These are phyloP conservation scores for Candida methanosorbosa DNA, from an alignment of 805 yeast genomes.

Conservation along the genomic window DNA sequence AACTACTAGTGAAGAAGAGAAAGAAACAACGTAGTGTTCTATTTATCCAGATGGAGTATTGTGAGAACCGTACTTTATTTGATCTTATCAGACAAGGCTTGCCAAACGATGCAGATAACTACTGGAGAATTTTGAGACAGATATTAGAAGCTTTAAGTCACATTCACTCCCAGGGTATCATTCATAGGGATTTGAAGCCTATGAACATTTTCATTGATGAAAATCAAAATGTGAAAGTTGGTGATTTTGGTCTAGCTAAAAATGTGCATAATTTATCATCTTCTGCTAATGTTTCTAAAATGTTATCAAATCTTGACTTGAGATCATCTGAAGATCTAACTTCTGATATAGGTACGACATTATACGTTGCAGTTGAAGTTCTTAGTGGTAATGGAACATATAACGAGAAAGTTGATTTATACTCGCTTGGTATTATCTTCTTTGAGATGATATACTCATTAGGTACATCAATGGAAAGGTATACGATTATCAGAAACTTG, in stretches of 20 bases:
- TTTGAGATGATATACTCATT: constrained; percentile 89
- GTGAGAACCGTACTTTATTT: constrained; percentile 85
- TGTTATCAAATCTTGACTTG: constrained; percentile 7
- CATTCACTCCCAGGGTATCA: constrained; percentile 88
- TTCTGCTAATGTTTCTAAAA: constrained; percentile 17
- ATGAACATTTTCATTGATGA: constrained; percentile 93
- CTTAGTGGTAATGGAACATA: constrained; percentile 65
- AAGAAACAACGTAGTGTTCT: constrained; percentile 51
- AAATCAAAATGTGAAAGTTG: constrained; percentile 81
- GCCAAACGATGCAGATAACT: constrained; percentile 62
- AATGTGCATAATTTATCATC: constrained; percentile 52
- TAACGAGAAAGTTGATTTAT: constrained; percentile 92
- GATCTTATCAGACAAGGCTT: constrained; percentile 78
- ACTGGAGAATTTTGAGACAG: constrained; percentile 86
- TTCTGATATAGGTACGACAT: constrained; percentile 87
- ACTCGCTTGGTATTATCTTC: constrained; percentile 87
- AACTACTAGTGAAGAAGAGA: constrained; percentile 3
- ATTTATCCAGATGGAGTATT: constrained; percentile 97
- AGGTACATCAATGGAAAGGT: constrained; percentile 92
- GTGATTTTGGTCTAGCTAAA: constrained; percentile 96
- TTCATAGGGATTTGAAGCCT: constrained; percentile 93
- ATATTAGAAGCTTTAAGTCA: constrained; percentile 83
- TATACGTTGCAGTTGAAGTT: constrained; percentile 89
- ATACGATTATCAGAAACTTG: constrained; percentile 55
- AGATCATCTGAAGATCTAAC: constrained; percentile 63